phyloP scores from a whole-genome alignment of 108 stramenopile species.

The Pseudonitzschia pungens region DNA sequence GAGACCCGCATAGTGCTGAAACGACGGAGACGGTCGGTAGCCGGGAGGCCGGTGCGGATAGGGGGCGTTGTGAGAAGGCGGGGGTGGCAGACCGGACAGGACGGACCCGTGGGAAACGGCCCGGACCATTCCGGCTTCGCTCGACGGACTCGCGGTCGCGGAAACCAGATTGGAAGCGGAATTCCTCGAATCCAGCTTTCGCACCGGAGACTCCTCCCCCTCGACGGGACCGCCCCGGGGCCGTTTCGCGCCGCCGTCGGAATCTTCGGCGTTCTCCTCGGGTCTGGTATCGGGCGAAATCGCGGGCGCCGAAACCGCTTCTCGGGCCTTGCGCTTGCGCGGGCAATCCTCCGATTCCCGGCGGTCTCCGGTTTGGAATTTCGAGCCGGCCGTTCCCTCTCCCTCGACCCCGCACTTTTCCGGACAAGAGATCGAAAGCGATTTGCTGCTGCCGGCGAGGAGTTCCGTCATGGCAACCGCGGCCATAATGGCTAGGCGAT shows the following conservation, averaged over 20 bases:
- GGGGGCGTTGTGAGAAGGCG: not conserved
- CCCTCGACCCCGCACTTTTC: too few species aligned
- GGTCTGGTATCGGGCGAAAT: constrained; percentile 7
- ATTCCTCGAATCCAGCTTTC: constrained; percentile 25
- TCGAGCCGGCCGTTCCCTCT: not conserved
- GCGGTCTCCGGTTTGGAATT: not conserved
- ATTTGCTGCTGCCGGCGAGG: constrained; percentile 8
- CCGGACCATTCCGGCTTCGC: not conserved
- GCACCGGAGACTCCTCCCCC: constrained; percentile 3
- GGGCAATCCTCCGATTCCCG: too few species aligned
- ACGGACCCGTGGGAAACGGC: constrained; percentile 5
- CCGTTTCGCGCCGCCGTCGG: not conserved
- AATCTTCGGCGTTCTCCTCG: too few species aligned
- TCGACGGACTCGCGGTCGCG: not conserved
- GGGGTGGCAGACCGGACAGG: constrained; percentile 7
- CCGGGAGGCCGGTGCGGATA: not conserved
- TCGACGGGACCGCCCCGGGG: not conserved
- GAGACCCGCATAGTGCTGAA: not conserved
- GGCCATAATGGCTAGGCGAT: constrained; percentile 58
- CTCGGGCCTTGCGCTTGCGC: not conserved
- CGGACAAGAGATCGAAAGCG: too few species aligned
- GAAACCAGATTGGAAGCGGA: constrained; percentile 9
- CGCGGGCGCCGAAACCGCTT: not conserved
- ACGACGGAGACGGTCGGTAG: not conserved
- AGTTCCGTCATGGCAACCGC: constrained; percentile 66